Base-by-base conservation (phyloP, 495 filamentous ascomycete species). In the Barbatosphaeria neglecta region DNA sequence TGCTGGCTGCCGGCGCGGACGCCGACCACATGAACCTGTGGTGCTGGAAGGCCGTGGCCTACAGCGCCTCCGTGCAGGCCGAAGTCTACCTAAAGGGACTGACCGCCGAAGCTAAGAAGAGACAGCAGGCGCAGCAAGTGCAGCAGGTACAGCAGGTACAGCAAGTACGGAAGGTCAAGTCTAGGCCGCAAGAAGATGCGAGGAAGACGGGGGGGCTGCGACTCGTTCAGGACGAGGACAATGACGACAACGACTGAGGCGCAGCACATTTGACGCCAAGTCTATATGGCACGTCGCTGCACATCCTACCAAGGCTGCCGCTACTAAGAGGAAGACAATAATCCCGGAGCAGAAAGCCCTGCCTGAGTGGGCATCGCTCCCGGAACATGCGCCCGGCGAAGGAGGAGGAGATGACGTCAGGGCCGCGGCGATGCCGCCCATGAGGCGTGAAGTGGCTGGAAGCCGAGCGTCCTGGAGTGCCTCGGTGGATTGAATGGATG, bases 1-100 rank as follows among this genome's bases (percentile, higher is more conserved):
- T 93, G 19, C 68, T 92, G 19, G 74, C 77, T 3, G 59, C 62
- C 13, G 85, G 85, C 10, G 83, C 85, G 39, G 75, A 80, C 47
- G 72, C 80, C 1, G 68, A 75, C 41, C 77, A 70, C 39, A 70
- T 60, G 54, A 93, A 93, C 54, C 63, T 73, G 3, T 81, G 77
- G 69, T 78, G 72, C 48, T 90, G 85, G 79, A 84, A 75, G 19
- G 80, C 87, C 6, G 67, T 84, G 11, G 73, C 74, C 23, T 93
- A 90, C 59, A 81, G 76, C 39, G 76, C 76, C 20, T 86, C 82
- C 2, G 78, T 83, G 18, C 77, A 83, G 53, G 84, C 82, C 16
- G 86, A 90, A 63, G 80, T 82, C 17, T 88, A 87, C 52, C 79
- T 87, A 37, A 75, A 76, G 65, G 72, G 72, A 25, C 60, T 89